Percentiles rank a stretch among this genome's conserved stretches.
These are phyloP conservation scores for Capronia americana DNA, from an alignment of 2,329 filamentous ascomycete species.

Conservation along the genomic window DNA sequence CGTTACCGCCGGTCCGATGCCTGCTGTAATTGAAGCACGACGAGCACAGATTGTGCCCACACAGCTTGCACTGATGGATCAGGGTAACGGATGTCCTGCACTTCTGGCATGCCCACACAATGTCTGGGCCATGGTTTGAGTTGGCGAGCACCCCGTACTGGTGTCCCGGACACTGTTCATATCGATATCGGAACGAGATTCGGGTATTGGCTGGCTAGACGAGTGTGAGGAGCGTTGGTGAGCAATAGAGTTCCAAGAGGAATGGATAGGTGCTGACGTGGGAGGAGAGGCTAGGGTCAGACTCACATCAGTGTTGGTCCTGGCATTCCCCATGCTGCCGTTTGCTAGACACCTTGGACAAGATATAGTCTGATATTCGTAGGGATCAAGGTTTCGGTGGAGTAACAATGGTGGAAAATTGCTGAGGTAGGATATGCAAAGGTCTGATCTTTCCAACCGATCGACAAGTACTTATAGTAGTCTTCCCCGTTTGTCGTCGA, in stretches of 20 bases:
- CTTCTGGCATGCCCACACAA: background rate
- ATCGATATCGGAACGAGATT: background rate
- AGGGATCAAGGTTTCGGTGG: background rate
- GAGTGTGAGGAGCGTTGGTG: background rate
- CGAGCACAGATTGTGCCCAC: constrained; percentile 18
- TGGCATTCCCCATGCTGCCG: background rate
- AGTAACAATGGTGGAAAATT: background rate
- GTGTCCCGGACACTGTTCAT: background rate
- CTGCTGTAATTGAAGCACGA: constrained; percentile 18
- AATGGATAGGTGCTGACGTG: background rate
- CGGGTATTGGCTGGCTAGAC: background rate
- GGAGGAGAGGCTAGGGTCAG: background rate
- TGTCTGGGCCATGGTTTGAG: background rate
- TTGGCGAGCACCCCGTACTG: background rate
- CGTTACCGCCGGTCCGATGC: constrained; percentile 10
- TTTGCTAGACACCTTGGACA: background rate
- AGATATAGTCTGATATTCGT: background rate
- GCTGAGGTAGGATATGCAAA: background rate
- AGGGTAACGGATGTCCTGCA: constrained; percentile 1
- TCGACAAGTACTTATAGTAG: constrained; percentile 13
- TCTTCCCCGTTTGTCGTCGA: constrained; percentile 3
- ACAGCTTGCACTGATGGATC: constrained; percentile 15
- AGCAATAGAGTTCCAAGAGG: background rate
- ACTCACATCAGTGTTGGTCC: background rate
- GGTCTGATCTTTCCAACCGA: background rate